Percentiles rank a stretch among this genome's conserved stretches.
Conservation (phyloP, 176 grass and related monocot genomes). For the Juncus effusus region DNA sequence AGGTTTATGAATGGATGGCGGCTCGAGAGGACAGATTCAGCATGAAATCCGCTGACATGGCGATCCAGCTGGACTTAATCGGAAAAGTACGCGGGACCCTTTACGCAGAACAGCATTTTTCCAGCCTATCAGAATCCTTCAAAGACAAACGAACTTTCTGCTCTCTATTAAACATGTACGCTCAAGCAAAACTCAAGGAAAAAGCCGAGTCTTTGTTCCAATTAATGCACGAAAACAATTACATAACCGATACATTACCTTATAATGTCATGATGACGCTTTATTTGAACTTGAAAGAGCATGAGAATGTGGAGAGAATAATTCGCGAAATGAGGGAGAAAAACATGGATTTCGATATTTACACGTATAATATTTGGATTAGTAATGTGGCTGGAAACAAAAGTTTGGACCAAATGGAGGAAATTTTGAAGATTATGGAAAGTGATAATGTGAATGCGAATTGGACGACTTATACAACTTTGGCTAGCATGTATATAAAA, state of each 20-base stretch:
- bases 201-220: constrained; percentile 63
- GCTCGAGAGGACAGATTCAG: constrained; percentile 50
- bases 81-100: constrained; percentile 57
- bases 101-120: constrained; percentile 69
- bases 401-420: constrained; percentile 63
- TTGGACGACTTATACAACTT: constrained; percentile 83
- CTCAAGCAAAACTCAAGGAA: constrained; percentile 61
- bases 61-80: constrained; percentile 78
- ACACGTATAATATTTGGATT: constrained; percentile 94
- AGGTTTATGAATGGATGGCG: constrained; percentile 91
- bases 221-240: constrained; percentile 59
- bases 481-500: constrained; percentile 83
- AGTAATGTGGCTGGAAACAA: constrained; percentile 61
- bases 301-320: constrained; percentile 60
- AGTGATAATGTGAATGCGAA: constrained; percentile 68
- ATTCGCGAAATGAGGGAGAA: constrained; percentile 62
- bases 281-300: constrained; percentile 63
- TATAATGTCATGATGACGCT: constrained; percentile 94
- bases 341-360: constrained; percentile 62
- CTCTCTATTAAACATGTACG: constrained; percentile 87
- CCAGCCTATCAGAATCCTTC: constrained; percentile 51
- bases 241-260: constrained; percentile 56
- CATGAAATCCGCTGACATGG: constrained; percentile 66
- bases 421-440: constrained; percentile 55
- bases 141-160: constrained; percentile 81